A percentile compares a stretch with the other conserved stretches of the same genome.
Evolutionary conservation across 2,329 filamentous ascomycete genomes (phyloP).

Genomic region (Cladorrhinum sp.): DNA sequence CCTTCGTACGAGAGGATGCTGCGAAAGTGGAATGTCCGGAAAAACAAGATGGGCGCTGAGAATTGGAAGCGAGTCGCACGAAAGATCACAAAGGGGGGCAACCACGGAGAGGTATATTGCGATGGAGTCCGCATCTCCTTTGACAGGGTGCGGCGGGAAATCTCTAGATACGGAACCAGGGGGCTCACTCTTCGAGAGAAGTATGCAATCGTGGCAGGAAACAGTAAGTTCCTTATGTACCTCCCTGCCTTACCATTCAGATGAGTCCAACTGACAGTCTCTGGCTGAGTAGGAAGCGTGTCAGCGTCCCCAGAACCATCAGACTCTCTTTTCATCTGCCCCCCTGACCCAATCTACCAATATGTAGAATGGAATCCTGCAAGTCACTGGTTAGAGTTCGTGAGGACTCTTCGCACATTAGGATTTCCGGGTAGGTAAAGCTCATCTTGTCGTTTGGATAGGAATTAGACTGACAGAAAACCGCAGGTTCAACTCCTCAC

Average conservation of each 20-base stretch:
- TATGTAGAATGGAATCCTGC: neutral
- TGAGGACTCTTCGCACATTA: conserved; percentile 2
- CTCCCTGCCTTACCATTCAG: neutral
- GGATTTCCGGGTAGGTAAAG: neutral
- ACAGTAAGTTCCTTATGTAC: neutral
- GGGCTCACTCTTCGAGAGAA: neutral
- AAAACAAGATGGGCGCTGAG: neutral
- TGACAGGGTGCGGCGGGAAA: neutral
- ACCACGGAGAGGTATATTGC: neutral
- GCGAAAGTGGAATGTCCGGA: neutral
- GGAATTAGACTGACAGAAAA: neutral
- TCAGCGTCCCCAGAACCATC: neutral
- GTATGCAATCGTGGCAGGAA: neutral
- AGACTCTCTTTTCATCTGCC: neutral
- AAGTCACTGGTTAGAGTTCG: neutral
- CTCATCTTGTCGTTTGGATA: neutral
- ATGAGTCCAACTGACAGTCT: neutral
- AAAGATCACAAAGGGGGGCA: neutral
- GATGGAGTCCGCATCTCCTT: neutral
- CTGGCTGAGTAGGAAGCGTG: neutral
- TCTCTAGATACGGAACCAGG: conserved; percentile 1
- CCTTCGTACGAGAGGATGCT: neutral
- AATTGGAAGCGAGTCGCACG: neutral
- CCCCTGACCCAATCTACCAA: conserved; percentile 1
- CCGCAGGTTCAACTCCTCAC: neutral